Evolutionary conservation across 164 flowering plant species (phyloP).

Genomic region (Annona cherimola): DNA sequence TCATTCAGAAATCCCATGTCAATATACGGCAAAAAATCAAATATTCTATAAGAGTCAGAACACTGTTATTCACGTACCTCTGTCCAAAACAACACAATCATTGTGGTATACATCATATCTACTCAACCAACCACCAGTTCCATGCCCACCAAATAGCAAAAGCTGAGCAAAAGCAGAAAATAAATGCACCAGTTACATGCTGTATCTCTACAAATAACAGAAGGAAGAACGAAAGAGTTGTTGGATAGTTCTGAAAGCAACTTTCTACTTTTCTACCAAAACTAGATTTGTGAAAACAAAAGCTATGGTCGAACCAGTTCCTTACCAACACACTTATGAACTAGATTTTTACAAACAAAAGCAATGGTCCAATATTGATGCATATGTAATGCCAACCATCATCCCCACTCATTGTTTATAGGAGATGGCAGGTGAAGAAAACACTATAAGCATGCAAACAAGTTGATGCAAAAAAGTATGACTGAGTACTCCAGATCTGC

Average conservation of each 20-base stretch:
- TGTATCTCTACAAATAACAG: not conserved
- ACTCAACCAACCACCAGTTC: slow-evolving; percentile 98
- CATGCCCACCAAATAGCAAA: slow-evolving; percentile 95
- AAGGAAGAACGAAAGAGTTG: not conserved
- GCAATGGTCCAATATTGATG: not conserved
- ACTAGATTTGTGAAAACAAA: no score
- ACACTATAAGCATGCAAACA: not conserved
- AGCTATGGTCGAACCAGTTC: not conserved
- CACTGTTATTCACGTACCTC: slow-evolving; percentile 38
- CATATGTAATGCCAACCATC: not conserved
- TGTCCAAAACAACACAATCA: slow-evolving; percentile 82
- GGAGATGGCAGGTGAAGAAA: not conserved
- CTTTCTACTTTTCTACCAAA: not conserved
- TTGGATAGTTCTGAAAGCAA: not conserved
- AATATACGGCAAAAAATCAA: no score
- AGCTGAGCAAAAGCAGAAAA: slow-evolving; percentile 41
- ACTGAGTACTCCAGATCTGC: slow-evolving; percentile 11
- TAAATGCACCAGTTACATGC: not conserved
- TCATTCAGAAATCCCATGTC: no score
- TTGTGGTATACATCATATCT: slow-evolving; percentile 92
- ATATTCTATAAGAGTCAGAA: not conserved
- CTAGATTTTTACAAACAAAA: no score
- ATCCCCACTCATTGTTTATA: not conserved
- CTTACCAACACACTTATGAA: no score
- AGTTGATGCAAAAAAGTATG: not conserved